Evolutionary conservation across 768 basidiomycete genomes (phyloP).

Genomic region (Tulasnella sp.): DNA sequence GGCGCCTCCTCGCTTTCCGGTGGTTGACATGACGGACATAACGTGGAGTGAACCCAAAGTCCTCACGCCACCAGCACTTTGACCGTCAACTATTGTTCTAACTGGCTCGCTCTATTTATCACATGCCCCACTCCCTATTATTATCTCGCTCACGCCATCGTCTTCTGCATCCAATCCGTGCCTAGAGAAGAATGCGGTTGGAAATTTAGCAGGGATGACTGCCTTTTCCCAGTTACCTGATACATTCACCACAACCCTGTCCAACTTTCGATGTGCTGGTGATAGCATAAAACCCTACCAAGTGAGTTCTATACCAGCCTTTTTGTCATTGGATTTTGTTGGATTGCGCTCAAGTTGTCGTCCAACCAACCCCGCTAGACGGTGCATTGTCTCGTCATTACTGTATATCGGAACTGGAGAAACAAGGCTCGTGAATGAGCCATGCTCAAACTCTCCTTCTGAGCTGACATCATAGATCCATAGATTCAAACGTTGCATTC

Average conservation of each 20-base stretch:
- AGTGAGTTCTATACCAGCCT: slow-evolving; percentile 44
- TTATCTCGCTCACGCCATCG: no score
- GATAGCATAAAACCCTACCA: slow-evolving; percentile 42
- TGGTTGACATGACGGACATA: no score
- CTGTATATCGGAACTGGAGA: slow-evolving; percentile 80
- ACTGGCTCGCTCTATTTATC: no score
- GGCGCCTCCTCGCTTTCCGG: no score
- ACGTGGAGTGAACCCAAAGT: no score
- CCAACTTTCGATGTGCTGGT: slow-evolving; percentile 37
- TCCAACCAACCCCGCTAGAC: slow-evolving; percentile 61
- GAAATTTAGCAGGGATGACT: no score
- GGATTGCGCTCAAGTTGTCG: slow-evolving; percentile 31
- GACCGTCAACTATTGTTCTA: no score
- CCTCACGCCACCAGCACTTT: no score
- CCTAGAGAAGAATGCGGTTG: no score
- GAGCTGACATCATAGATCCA: not conserved
- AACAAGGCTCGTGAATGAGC: slow-evolving; percentile 57
- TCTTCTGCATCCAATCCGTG: no score
- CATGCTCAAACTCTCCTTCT: not conserved
- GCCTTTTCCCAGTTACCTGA: no score
- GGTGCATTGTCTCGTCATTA: slow-evolving; percentile 79
- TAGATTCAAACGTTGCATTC: slow-evolving; percentile 60
- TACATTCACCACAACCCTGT: slow-evolving; percentile 28
- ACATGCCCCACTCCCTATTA: no score
- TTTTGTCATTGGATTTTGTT: slow-evolving; percentile 31